Evolutionary conservation across 2,329 filamentous ascomycete species (phyloP).

Genomic region (Catunica adiposa): DNA sequence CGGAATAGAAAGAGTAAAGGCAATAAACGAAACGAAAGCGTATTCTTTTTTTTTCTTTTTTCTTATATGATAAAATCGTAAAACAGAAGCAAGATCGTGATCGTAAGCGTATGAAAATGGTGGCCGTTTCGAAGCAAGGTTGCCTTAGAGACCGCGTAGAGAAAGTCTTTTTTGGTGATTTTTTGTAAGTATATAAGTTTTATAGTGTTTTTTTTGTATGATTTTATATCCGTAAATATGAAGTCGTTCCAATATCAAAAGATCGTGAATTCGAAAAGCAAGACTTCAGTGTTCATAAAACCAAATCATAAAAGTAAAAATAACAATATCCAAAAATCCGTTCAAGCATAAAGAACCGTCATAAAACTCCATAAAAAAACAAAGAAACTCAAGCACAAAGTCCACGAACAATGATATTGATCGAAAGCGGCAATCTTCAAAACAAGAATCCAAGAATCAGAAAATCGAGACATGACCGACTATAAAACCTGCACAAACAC

Average conservation of each 20-base stretch:
- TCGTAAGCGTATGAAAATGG: background rate
- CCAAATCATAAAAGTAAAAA: background rate
- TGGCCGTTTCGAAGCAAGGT: background rate
- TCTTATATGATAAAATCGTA: background rate
- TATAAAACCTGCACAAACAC: background rate
- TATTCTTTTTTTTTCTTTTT: background rate
- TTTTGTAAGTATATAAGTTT: background rate
- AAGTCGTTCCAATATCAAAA: conserved; percentile 1
- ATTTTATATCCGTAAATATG: background rate
- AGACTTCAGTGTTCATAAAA: background rate
- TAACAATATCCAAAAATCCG: background rate
- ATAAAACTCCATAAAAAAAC: background rate
- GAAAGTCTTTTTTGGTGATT: background rate
- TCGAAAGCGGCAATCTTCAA: background rate
- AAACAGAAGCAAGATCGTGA: background rate
- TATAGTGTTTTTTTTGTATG: background rate
- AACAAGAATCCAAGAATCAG: background rate
- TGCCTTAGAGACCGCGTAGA: too few species aligned
- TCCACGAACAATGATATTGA: background rate
- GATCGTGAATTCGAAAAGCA: background rate
- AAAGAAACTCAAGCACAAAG: background rate
- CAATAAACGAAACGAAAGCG: background rate
- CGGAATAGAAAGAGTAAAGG: background rate
- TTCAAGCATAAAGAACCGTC: background rate
- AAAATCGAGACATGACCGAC: background rate